Conservation (phyloP, 2,329 filamentous ascomycete species). For the Pyricularia sp. region DNA sequence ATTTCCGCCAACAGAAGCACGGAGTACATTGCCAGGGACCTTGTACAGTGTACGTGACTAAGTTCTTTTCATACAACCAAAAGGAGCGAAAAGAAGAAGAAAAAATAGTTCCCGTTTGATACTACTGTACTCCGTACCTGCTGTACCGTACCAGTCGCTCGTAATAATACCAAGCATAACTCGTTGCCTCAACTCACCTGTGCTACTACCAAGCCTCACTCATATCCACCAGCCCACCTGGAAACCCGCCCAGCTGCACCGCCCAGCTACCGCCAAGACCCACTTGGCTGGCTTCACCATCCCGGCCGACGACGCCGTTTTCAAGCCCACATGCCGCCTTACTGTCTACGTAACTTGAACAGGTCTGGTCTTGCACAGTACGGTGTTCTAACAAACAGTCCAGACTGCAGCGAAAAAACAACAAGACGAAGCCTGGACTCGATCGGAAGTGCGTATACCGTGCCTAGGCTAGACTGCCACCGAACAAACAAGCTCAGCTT, state of each 20-base stretch:
- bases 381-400: background rate
- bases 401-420: background rate
- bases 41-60: background rate
- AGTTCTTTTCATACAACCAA: background rate
- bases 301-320: background rate
- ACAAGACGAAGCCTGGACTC: background rate
- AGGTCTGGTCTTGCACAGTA: background rate
- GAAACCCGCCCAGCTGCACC: background rate
- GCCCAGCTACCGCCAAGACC: background rate
- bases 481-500: background rate
- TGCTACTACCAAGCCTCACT: background rate
- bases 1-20: background rate
- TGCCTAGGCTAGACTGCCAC: background rate
- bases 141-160: background rate
- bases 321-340: background rate
- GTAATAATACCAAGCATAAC: background rate
- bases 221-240: background rate
- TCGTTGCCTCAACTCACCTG: background rate
- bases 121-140: no score
- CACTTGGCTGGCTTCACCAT: background rate
- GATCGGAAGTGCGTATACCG: background rate
- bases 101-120: background rate
- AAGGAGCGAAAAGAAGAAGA: background rate
- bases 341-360: background rate
- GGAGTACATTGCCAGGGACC: background rate